phyloP scores from a whole-genome alignment of 2,329 filamentous ascomycete species.

The Nemania sp. region DNA sequence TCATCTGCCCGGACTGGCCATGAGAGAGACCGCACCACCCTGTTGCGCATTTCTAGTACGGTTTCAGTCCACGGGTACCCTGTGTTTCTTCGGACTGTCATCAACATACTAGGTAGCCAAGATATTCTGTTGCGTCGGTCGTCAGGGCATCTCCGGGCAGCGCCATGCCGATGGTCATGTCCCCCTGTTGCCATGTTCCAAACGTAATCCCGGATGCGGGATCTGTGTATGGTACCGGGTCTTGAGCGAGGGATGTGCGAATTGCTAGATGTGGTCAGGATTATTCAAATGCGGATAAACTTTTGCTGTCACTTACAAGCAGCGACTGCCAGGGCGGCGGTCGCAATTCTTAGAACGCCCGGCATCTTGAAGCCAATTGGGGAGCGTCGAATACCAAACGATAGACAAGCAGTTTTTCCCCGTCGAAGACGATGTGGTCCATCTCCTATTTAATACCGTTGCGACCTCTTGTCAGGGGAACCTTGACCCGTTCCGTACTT shows the following conservation, averaged over 20 bases:
- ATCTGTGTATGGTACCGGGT: constrained; percentile 36
- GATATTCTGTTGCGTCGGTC: constrained; percentile 37
- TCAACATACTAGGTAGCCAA: constrained; percentile 37
- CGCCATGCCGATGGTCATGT: constrained; percentile 36
- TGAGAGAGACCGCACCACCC: constrained; percentile 41
- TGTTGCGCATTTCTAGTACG: constrained; percentile 34
- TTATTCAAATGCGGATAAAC: not conserved
- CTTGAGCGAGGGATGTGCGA: constrained; percentile 36
- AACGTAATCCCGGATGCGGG: constrained; percentile 38
- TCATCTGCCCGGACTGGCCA: constrained; percentile 42
- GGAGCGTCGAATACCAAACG: constrained; percentile 32
- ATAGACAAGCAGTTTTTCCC: constrained; percentile 18
- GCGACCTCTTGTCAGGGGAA: constrained; percentile 16
- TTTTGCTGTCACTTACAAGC: constrained; percentile 30
- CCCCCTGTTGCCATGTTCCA: constrained; percentile 36
- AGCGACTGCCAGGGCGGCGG: constrained; percentile 37
- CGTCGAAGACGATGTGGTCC: constrained; percentile 18
- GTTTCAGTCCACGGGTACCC: constrained; percentile 13
- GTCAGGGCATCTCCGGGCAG: constrained; percentile 39
- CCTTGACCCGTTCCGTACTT: constrained; percentile 32
- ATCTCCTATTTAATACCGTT: constrained; percentile 35
- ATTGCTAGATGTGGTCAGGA: constrained; percentile 33
- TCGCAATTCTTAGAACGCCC: constrained; percentile 35
- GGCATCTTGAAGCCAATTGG: constrained; percentile 37
- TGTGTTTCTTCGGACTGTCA: not conserved